Conservation (phyloP, 345 rosid genomes). For the Clausena lansium region DNA sequence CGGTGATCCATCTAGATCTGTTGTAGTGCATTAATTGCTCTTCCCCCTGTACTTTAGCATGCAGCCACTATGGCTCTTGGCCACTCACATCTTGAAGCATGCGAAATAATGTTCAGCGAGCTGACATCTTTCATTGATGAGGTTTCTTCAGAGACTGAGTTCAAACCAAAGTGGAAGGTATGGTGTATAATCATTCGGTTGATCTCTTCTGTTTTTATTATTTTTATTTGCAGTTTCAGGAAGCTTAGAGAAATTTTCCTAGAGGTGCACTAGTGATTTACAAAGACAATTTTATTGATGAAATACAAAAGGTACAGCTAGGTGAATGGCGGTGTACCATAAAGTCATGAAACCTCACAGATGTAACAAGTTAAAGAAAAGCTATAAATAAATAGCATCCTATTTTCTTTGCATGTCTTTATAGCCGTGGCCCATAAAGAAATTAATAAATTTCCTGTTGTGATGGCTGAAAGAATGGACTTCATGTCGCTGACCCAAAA, state of each 20-base stretch:
- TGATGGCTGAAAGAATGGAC: neutral
- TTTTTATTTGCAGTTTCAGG: neutral
- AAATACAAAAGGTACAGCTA: neutral
- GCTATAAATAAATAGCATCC: neutral
- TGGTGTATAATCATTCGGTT: neutral
- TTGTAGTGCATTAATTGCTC: slow-evolving; percentile 19
- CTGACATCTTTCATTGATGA: slow-evolving; percentile 90
- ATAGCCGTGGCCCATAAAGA: neutral
- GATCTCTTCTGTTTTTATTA: neutral
- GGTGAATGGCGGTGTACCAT: neutral
- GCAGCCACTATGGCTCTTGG: slow-evolving; percentile 99
- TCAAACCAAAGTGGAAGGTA: slow-evolving; percentile 99
- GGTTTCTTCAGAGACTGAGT: slow-evolving; percentile 88
- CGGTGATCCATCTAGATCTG: neutral
- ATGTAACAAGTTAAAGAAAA: neutral
- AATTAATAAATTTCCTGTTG: neutral
- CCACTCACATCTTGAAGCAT: slow-evolving; percentile 93
- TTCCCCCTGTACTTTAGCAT: slow-evolving; percentile 49
- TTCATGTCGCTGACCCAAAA: neutral
- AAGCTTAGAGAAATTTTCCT: neutral
- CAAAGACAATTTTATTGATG: neutral
- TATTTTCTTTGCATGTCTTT: neutral
- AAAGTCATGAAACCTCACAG: neutral
- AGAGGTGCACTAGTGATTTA: neutral
- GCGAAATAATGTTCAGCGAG: slow-evolving; percentile 92